Base-by-base conservation (phyloP, 768 basidiomycete genomes). In the Lentinula raphanica region DNA sequence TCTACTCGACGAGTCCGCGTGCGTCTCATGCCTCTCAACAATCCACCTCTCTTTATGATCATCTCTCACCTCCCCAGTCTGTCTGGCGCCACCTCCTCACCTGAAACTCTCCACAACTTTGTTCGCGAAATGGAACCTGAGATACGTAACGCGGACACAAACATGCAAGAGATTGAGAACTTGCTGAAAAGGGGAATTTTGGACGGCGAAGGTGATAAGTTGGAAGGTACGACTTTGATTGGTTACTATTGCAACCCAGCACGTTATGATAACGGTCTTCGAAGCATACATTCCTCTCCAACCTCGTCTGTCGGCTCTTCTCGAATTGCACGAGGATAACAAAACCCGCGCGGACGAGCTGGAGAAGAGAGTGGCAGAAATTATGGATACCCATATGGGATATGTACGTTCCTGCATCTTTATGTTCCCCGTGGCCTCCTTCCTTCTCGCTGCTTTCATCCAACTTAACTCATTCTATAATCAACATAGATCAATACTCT, bases 111-210 rank as follows among this genome's bases (percentile, higher is more conserved):
- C 7, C 87, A 89, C 39, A 85, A 86, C 0, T 77, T 89, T 56
- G 70, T 92, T 9, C 70, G 78, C 0, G 91, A 94, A 65, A 88
- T 93, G 85, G 92, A 92, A 62, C 81, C 84, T 3, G 92, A 94
- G 53, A 84, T 93, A 51, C 89, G 91, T 29, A 81, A 84, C 31
- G 91, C 90, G 9, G 92, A 93, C 63, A 81, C 87, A 7, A 90
- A 92, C 63, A 82, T 92, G 79, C 81, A 80, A 36, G 91, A 92
- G 66, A 89, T 94, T 31, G 85, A 86, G 58, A 69, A 76, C 13
- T 70, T 92, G 46, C 85, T 88, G 63, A 79, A 79, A 65, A 88
- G 83, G 61, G 89, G 88, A 32, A 84, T 90, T 8, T 77, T 84
- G 3, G 81, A 81, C 5, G 87, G 90, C 0, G 90, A 91, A 3